Percentiles rank a stretch among this genome's conserved stretches.
Conservation (phyloP, 139 green algal species). For the Auxenochlorella pyrenoidosa region DNA sequence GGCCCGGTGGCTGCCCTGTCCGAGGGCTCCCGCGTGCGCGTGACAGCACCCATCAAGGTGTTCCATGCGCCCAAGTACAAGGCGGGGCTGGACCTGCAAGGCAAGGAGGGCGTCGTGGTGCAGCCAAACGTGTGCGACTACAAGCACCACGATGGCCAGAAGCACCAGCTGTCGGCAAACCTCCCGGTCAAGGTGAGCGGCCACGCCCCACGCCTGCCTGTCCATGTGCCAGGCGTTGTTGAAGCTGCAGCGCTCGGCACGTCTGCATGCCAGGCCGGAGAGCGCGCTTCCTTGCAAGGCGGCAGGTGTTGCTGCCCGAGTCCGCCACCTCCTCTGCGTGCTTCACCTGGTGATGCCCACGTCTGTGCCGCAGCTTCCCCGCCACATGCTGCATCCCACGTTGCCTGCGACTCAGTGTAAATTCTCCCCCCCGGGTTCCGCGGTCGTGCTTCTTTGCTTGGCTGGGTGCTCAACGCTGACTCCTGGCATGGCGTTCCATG, state of each 20-base stretch:
- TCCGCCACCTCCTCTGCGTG: no score
- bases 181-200: constrained; percentile 9
- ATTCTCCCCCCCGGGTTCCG: no score
- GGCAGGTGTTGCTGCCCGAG: no score
- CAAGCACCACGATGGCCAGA: constrained; percentile 27
- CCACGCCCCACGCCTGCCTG: not conserved
- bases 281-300: no score
- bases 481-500: not conserved
- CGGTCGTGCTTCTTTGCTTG: no score
- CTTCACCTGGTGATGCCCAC: no score
- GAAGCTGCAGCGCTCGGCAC: not conserved
- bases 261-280: no score
- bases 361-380: no score
- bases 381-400: no score
- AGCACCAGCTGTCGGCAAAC: constrained; percentile 21
- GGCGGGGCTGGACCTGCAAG: constrained; percentile 28
- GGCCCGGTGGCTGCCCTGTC: not conserved
- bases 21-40: not conserved
- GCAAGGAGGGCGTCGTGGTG: constrained; percentile 19
- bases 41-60: constrained; percentile 14
- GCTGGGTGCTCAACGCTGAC: no score
- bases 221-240: not conserved
- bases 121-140: constrained; percentile 27
- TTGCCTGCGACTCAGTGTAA: no score
- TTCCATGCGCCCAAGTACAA: constrained; percentile 33